phyloP scores from a whole-genome alignment of 2,329 filamentous ascomycete species.

The Ophiostoma sp. region DNA sequence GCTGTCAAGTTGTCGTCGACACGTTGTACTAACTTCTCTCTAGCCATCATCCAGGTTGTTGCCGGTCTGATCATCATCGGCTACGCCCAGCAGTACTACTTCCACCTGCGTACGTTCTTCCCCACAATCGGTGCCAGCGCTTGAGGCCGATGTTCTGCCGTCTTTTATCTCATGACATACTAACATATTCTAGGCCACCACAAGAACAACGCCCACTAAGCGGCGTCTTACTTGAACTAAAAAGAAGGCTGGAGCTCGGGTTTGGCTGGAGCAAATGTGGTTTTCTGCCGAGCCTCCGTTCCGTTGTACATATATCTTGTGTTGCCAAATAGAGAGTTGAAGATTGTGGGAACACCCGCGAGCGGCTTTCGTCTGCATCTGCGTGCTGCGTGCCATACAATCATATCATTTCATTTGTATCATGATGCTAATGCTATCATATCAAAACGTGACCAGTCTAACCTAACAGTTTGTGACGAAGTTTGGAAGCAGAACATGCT shows the following conservation, averaged over 20 bases:
- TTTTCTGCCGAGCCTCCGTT: constrained; percentile 30
- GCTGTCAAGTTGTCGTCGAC: not conserved
- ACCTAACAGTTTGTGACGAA: not conserved
- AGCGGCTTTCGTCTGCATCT: not conserved
- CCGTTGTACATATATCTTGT: constrained; percentile 41
- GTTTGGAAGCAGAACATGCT: not conserved
- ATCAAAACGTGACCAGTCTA: not conserved
- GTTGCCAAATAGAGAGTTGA: constrained; percentile 43
- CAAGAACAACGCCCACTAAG: constrained; percentile 99
- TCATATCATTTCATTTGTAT: not conserved
- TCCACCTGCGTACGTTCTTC: constrained; percentile 85
- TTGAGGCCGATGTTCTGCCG: too few species aligned
- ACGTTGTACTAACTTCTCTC: constrained; percentile 20
- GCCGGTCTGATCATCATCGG: constrained; percentile 75
- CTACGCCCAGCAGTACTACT: constrained; percentile 99
- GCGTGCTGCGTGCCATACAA: constrained; percentile 1
- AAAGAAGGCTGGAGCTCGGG: constrained; percentile 17
- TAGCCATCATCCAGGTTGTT: constrained; percentile 88
- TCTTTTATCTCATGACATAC: not conserved
- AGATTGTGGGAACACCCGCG: constrained; percentile 34
- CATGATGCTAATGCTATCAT: not conserved
- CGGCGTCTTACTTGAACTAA: not conserved
- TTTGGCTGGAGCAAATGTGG: constrained; percentile 17
- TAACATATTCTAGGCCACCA: constrained; percentile 76
- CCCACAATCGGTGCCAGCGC: not conserved